Evolutionary conservation across 208 protist genomes (phyloP).

Genomic region (Acanthamoeba lenticulata): DNA sequence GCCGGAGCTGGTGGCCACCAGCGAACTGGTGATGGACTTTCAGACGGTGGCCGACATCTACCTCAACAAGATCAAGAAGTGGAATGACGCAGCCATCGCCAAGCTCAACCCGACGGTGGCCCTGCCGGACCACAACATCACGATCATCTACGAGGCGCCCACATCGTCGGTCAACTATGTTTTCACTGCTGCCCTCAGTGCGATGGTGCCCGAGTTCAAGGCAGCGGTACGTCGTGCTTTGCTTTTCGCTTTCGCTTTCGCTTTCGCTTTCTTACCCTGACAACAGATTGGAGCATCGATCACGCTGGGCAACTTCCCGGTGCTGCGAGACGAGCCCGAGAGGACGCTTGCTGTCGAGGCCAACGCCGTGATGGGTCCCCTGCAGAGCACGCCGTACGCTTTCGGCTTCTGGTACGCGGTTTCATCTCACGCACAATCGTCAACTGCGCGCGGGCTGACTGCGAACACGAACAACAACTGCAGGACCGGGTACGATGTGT

Average conservation of each 20-base stretch:
- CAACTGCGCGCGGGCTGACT: no score
- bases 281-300: background rate
- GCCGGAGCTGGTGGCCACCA: background rate
- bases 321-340: background rate
- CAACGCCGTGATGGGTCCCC: background rate
- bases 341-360: background rate
- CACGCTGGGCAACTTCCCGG: background rate
- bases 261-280: background rate
- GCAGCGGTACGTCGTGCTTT: background rate
- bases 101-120: background rate
- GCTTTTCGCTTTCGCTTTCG: background rate
- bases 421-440: background rate
- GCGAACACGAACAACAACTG: background rate
- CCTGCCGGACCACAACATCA: conserved; percentile 10
- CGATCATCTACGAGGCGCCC: background rate
- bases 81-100: conserved; percentile 29
- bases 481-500: background rate
- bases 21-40: background rate
- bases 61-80: conserved; percentile 54
- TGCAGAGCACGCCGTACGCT: background rate
- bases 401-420: conserved; percentile 21
- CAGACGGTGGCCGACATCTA: conserved; percentile 49
- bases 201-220: conserved; percentile 39
- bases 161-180: background rate
- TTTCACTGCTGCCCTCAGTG: background rate